Base-by-base conservation (phyloP, 2,329 filamentous ascomycete species). In the Byssochlamys sp. region DNA sequence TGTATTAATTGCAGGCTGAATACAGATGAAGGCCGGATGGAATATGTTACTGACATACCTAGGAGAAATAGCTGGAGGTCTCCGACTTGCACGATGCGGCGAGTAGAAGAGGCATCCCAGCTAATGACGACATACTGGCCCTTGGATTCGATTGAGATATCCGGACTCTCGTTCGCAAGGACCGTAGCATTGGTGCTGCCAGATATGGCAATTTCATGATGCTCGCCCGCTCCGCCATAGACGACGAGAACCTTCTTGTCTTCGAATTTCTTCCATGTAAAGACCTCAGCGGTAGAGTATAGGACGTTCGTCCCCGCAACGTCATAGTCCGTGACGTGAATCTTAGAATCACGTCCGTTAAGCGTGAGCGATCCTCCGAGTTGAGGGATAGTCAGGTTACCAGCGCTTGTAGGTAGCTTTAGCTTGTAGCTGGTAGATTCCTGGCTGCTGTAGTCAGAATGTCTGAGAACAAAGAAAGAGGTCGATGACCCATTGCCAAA, bases 381-480 rank as follows among this genome's bases (percentile, higher is more conserved):
- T 57, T 76, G 75, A 26, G 75, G 75, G 53, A 77, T 65, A 0
- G 68, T 75, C 51, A 77, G 25, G 1, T 65, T 60, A 12, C 75
- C 75, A 45, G 66, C 64, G 59, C 73, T 75, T 9, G 74, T 76
- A 6, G 70, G 65, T 0, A 92, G 70, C 1, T 73, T 85, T 33
- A 91, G 74, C 14, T 78, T 84, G 68, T 91, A 92, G 0, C 76
- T 73, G 0, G 82, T 82, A 0, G 81, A 79, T 0, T 72, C 77
- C 0, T 78, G 73, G 14, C 79, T 81, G n/a, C 82, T 80, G 66
- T 88, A 90, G 57, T 84, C 81, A 0, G 81, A 71, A 65, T 92
- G 88, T 39, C 87, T 78, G 3, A 85, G 74, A 1, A 91, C 78
- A 67, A 84, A 91, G 72, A 88, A 89, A 28, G 77, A 81, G 2